Evolutionary conservation across 306 rosid species (phyloP), one percentile per base, ranked within the genome.

Genomic region (Pachyrhizus erosus): DNA sequence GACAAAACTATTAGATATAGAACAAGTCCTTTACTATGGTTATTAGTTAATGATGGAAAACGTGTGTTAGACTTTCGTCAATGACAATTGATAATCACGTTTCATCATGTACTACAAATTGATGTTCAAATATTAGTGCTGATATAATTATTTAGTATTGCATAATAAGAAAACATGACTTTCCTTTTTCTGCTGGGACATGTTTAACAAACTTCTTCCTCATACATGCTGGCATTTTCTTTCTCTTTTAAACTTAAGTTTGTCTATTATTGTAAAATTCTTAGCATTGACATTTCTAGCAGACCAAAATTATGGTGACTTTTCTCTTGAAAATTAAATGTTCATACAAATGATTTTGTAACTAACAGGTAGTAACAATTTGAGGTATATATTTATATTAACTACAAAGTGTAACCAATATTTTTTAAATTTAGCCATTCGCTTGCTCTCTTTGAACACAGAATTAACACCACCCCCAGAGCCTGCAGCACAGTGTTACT

Each of bases 131-230:
- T 26, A 73, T 71, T 4, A 45, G 34, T 5, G 49, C 77, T 18
- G 0, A 18, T 24, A 26, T 57, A 42, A 80, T 70, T 70, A 27
- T 70, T 78, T 42, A 60, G 48, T 31, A 20, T 66, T 64, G 74
- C 24, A 33, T 70, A 27, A 77, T 86, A 79, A 49, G n/a, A 69
- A 68, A 31, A 75, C 55, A 60, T 45, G 40, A 61, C 69, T 76
- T 87, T 83, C 87, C 79, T 54, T 80, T 83, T 80, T 80, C 70
- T 70, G 83, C 70, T 80, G 77, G 79, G 2, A 34, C 39, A 34
- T 34, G 39, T 34, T 34, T 34, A 34, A 3, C 5, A 34, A 34
- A 34, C 39, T 34, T 34, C 39, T 34, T 34, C 39, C 39, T 34
- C 39, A 3, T 34, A 34, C 39, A 34, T 34, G 39, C 39, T 34